Evolutionary conservation across 2,329 filamentous ascomycete species (phyloP).

Genomic region (Emergomyces pasteurianus): DNA sequence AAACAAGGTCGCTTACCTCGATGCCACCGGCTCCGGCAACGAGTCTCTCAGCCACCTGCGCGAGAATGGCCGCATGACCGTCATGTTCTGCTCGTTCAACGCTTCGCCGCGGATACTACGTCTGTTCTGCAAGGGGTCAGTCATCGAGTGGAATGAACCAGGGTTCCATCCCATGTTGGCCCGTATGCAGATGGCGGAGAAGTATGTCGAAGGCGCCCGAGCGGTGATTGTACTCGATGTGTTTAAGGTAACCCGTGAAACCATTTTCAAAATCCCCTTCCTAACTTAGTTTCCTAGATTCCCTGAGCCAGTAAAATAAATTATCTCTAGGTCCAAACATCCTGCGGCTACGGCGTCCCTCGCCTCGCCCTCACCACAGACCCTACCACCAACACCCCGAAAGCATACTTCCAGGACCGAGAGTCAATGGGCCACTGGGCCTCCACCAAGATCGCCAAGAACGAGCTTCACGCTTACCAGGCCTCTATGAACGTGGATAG

Average conservation of each 20-base stretch:
- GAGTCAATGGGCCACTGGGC: conserved; percentile 45
- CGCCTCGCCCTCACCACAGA: conserved; percentile 34
- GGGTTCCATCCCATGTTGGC: conserved; percentile 35
- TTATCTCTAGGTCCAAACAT: conserved; percentile 43
- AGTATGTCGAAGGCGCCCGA: conserved; percentile 37
- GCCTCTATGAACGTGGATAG: conserved; percentile 42
- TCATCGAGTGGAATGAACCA: conserved; percentile 48
- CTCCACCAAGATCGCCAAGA: conserved; percentile 37
- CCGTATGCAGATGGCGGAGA: conserved; percentile 34
- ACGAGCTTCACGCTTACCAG: conserved; percentile 45
- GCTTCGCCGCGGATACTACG: conserved; percentile 49
- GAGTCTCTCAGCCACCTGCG: conserved; percentile 67
- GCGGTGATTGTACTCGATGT: conserved; percentile 52
- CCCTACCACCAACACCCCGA: conserved; percentile 13
- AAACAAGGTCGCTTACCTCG: conserved; percentile 56
- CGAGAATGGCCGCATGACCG: conserved; percentile 62
- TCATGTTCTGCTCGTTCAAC: conserved; percentile 62
- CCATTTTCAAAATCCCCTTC: background rate
- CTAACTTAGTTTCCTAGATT: background rate
- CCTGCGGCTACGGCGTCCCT: conserved; percentile 55
- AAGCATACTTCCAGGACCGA: conserved; percentile 38
- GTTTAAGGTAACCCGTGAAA: conserved; percentile 37
- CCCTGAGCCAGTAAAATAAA: background rate
- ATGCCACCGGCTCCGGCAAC: conserved; percentile 61
- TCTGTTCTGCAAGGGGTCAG: conserved; percentile 47